These are phyloP conservation scores for Ceratocystis alfenasii DNA, from an alignment of 2,329 filamentous ascomycete species.

Conservation along the genomic window DNA sequence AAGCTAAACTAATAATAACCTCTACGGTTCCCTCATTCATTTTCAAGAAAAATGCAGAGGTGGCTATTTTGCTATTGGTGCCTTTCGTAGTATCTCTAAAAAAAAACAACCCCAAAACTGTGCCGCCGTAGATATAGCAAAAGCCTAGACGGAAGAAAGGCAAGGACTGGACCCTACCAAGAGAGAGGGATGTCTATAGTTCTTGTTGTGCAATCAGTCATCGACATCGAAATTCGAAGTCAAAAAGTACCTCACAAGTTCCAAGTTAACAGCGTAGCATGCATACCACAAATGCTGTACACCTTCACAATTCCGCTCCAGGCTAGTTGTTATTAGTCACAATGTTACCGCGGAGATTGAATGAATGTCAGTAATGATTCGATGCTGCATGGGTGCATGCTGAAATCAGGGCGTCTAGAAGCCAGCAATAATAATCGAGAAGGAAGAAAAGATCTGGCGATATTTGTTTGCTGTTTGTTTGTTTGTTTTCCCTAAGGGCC, in stretches of 20 bases:
- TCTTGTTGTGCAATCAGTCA: no score
- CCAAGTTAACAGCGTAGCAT: no score
- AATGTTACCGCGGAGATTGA: neutral
- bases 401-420: neutral
- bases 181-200: no score
- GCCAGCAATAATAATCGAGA: neutral
- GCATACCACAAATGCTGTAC: neutral
- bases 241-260: no score
- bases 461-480: constrained; percentile 6
- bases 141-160: no score
- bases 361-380: neutral
- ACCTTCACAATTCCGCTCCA: neutral
- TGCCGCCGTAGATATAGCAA: neutral
- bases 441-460: neutral
- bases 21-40: no score
- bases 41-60: neutral
- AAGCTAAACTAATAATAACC: neutral
- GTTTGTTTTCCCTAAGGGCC: neutral
- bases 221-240: no score
- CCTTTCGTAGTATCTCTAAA: neutral
- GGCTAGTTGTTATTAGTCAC: neutral
- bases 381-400: neutral
- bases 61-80: neutral
- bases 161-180: no score
- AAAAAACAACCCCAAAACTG: neutral